A percentile compares a stretch with the other conserved stretches of the same genome.
Evolutionary conservation across 441 rosid genomes (phyloP).

Genomic region (Aquilaria agallochum): DNA sequence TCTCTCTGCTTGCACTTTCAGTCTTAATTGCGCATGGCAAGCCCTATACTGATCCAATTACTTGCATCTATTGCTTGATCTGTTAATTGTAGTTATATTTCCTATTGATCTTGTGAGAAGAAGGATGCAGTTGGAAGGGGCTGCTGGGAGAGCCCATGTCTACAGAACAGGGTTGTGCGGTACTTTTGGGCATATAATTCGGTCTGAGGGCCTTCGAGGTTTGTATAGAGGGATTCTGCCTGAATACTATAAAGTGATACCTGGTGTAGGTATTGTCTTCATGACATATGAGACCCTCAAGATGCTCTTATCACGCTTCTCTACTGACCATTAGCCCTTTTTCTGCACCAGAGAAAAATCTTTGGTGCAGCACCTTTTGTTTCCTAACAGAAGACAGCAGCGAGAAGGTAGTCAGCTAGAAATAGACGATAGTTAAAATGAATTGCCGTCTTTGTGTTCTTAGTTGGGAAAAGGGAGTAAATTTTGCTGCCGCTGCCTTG

Average conservation of each 20-base stretch:
- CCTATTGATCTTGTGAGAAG: constrained; percentile 97
- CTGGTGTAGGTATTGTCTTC: constrained; percentile 88
- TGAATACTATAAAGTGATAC: constrained; percentile 93
- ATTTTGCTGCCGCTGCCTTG: constrained; percentile 39
- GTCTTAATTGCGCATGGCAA: neutral
- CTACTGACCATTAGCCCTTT: constrained; percentile 20
- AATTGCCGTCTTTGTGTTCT: constrained; percentile 5
- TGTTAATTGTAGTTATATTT: constrained; percentile 61
- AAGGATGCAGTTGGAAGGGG: constrained; percentile 95
- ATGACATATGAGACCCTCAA: constrained; percentile 84
- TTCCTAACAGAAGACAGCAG: neutral
- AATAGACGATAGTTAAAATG: constrained; percentile 12
- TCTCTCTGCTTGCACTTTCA: neutral
- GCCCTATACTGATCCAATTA: constrained; percentile 4
- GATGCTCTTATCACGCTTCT: constrained; percentile 37
- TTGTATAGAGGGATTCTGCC: constrained; percentile 93
- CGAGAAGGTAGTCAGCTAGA: constrained; percentile 8
- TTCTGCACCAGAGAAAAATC: neutral
- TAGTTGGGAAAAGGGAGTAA: constrained; percentile 31
- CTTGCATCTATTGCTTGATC: neutral
- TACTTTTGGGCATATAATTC: constrained; percentile 65
- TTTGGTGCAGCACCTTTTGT: too few species aligned
- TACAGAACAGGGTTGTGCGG: constrained; percentile 71
- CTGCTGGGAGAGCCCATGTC: constrained; percentile 77
- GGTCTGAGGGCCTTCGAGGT: constrained; percentile 74